Evolutionary conservation across 805 yeast species (phyloP).

Genomic region (Pichia paraexigua): DNA sequence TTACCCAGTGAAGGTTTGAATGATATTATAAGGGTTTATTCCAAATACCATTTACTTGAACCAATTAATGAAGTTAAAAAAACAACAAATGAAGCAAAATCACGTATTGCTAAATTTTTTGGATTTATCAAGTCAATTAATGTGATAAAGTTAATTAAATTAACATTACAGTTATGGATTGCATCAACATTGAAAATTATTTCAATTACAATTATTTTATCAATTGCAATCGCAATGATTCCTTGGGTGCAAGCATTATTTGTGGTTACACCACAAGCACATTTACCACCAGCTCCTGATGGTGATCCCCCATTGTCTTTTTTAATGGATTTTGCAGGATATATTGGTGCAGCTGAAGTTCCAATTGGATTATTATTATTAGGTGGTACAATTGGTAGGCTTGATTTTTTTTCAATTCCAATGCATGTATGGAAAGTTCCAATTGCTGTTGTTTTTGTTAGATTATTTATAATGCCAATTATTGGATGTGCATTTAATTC

Average conservation of each 20-base stretch:
- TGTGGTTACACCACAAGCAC: slow-evolving; percentile 38
- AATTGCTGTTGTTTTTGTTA: slow-evolving; percentile 42
- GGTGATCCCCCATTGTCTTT: slow-evolving; percentile 75
- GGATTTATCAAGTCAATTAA: slow-evolving; percentile 2
- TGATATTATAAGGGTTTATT: slow-evolving; percentile 44
- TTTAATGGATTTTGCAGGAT: slow-evolving; percentile 69
- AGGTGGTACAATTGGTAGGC: slow-evolving; percentile 85
- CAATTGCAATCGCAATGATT: slow-evolving; percentile 65
- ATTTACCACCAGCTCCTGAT: slow-evolving; percentile 76
- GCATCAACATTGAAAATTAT: slow-evolving; percentile 61
- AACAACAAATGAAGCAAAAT: not conserved
- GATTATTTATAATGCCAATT: slow-evolving; percentile 68
- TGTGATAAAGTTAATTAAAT: slow-evolving; percentile 2
- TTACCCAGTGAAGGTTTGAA: slow-evolving; percentile 30
- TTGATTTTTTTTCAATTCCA: slow-evolving; percentile 52
- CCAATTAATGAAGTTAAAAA: slow-evolving; percentile 10
- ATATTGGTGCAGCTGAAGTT: slow-evolving; percentile 80
- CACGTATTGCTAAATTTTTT: not conserved
- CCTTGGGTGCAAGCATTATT: slow-evolving; percentile 78
- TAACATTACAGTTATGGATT: slow-evolving; percentile 8
- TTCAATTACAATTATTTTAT: slow-evolving; percentile 57
- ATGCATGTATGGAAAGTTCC: slow-evolving; percentile 69
- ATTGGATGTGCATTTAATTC: slow-evolving; percentile 64
- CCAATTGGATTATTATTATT: slow-evolving; percentile 76
- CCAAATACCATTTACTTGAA: slow-evolving; percentile 33